phyloP scores from a whole-genome alignment of 1,139 yeast genomes.

The Nakaseomyces kungkrabaensis region DNA sequence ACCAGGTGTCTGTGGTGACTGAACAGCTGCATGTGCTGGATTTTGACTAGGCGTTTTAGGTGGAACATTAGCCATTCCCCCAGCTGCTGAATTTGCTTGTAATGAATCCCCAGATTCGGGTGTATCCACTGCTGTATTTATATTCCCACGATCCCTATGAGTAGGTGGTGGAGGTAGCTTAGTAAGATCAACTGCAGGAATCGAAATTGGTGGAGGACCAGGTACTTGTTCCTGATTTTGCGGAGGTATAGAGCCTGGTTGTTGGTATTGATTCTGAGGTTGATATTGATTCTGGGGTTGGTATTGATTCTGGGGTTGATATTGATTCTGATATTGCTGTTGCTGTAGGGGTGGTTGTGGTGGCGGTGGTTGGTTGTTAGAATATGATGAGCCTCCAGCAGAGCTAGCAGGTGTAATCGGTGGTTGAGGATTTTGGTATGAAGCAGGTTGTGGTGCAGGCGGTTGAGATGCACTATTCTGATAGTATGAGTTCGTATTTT shows the following conservation, averaged over 20 bases:
- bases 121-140: background rate
- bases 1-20: background rate
- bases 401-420: background rate
- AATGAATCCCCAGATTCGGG: background rate
- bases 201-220: constrained; percentile 7
- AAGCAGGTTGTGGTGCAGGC: background rate
- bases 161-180: constrained; percentile 25
- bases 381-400: background rate
- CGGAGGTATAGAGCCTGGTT: background rate
- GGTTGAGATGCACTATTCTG: background rate
- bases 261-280: background rate
- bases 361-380: background rate
- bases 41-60: background rate
- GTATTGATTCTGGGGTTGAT: background rate
- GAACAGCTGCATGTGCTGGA: background rate
- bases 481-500: background rate
- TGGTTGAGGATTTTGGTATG: background rate
- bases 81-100: background rate
- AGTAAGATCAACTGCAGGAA: constrained; percentile 13
- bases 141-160: constrained; percentile 17
- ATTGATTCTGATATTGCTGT: background rate
- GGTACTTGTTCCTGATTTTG: constrained; percentile 5
- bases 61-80: background rate
- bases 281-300: background rate
- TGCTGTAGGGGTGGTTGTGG: background rate